Base-by-base conservation (phyloP, 1,284 basidiomycete genomes). In the Moesziomyces aphidis region DNA sequence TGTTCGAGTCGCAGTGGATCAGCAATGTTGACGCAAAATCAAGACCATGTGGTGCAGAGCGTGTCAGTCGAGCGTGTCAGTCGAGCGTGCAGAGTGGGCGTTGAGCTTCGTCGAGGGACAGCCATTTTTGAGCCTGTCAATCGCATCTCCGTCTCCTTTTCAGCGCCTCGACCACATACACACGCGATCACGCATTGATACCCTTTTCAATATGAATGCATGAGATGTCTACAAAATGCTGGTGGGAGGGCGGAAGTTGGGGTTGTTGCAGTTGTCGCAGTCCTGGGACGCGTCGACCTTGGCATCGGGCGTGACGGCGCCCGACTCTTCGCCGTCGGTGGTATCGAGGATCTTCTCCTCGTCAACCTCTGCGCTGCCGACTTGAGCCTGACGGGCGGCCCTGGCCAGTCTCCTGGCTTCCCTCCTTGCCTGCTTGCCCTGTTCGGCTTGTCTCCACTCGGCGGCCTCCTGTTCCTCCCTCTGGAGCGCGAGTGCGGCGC, bases 401-500 rank as follows among this genome's bases (percentile, higher is more conserved):
- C 62, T 13, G 5, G 62, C 62, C 10, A 50, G 39, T 1, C 69
- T 15, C 26, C 69, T 58, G 1, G 69, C 69, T 28, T 67, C 60
- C 4, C 66, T 48, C 17, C 76, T 58, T 24, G 23, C 45, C 45
- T 36, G 28, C 45, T 70, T 65, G 28, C 70, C 60, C n/a, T 65
- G 53, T 50, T 66, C 61, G 23, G 50, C 31, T 17, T 47, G 44
- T 22, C 47, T 44, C n/a, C 66, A 68, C 24, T 71, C 67, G 8
- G 48, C 50, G n/a, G 51, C 56, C 45, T 73, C 59, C 49, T 55
- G 51, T 39, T 78, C 77, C 49, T 80, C 74, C n/a, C 49, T 22
- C 54, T 71, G 58, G 47, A 79, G 42, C 31, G 69, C 77, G 52
- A 71, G 55, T 9, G 79, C 80, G 4, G 80, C 80, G 1, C 66